phyloP scores from a whole-genome alignment of 2,329 filamentous ascomycete genomes.

The Didymella keratinophila region DNA sequence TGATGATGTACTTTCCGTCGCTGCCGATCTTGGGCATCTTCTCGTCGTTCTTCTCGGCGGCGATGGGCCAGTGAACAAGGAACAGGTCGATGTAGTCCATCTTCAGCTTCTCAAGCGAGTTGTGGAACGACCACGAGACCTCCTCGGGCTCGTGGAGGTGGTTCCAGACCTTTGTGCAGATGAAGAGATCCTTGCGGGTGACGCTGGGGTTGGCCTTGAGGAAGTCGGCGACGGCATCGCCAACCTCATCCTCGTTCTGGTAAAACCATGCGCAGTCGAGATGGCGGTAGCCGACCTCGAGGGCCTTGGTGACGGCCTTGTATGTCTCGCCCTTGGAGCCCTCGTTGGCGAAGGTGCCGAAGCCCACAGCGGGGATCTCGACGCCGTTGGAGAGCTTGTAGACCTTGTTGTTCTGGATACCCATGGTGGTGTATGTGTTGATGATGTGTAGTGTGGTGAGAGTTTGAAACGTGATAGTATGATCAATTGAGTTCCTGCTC shows the following conservation, averaged over 20 bases:
- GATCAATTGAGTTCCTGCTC: slow-evolving; percentile 21
- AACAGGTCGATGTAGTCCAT: slow-evolving; percentile 73
- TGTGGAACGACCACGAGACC: slow-evolving; percentile 66
- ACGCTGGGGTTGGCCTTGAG: slow-evolving; percentile 63
- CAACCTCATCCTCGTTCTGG: slow-evolving; percentile 74
- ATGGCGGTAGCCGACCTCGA: slow-evolving; percentile 68
- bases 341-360: slow-evolving; percentile 76
- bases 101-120: slow-evolving; percentile 69
- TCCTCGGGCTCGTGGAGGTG: slow-evolving; percentile 64
- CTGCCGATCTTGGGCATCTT: slow-evolving; percentile 64
- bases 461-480: background rate
- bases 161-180: slow-evolving; percentile 76
- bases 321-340: slow-evolving; percentile 64
- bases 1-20: slow-evolving; percentile 67
- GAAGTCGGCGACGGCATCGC: slow-evolving; percentile 69
- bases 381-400: slow-evolving; percentile 66
- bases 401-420: slow-evolving; percentile 49
- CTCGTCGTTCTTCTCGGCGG: slow-evolving; percentile 60
- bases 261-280: slow-evolving; percentile 77
- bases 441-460: background rate
- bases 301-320: slow-evolving; percentile 65
- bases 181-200: slow-evolving; percentile 67
- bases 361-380: slow-evolving; percentile 72
- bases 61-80: slow-evolving; percentile 69
- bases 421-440: slow-evolving; percentile 33